Base-by-base conservation (phyloP, 2,329 filamentous ascomycete genomes). In the Botryotinia globosa region DNA sequence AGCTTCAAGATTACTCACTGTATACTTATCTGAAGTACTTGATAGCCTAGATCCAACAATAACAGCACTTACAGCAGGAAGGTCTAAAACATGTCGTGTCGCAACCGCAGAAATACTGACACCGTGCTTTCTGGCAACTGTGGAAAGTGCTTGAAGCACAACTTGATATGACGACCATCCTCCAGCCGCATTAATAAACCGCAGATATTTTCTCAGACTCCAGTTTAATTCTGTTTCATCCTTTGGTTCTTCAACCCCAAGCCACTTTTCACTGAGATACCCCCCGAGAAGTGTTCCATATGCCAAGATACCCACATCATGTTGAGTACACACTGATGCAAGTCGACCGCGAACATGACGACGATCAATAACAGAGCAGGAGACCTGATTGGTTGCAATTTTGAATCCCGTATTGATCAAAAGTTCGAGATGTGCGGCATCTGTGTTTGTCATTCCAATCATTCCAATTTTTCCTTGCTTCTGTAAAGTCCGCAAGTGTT, bases 381-480 rank as follows among this genome's bases (percentile, higher is more conserved):
- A 56, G 18, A 56, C 51, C n/a, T 56, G 51, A 29, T 56, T 56
- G 14, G 51, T 56, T 56, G 51, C n/a, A n/a, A 56, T 32, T 9
- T 29, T 56, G n/a, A 56, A 56, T 29, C 51, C 51, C n/a, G 51
- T 56, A 32, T 56, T 56, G n/a, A 56, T 56, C n/a, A 56, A 56
- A 29, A 56, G 51, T 32, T 29, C 51, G 51, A 56, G 51, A 56
- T 56, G 51, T 18, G 51, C 51, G 14, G 51, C 51, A 56, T 56
- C 51, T 56, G 51, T 56, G 51, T 56, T 56, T 56, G 51, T 56
- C 51, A 56, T 56, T 56, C 51, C 51, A 56, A 56, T 56, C 51
- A 56, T 56, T 56, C n/a, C n/a, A 56, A 56, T 56, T 56, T 56
- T 56, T 32, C 51, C 51, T 29, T 56, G 51, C 29, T 56, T 56